phyloP scores from a whole-genome alignment of 2,329 filamentous ascomycete species.

The Stachybotrys echinatus region DNA sequence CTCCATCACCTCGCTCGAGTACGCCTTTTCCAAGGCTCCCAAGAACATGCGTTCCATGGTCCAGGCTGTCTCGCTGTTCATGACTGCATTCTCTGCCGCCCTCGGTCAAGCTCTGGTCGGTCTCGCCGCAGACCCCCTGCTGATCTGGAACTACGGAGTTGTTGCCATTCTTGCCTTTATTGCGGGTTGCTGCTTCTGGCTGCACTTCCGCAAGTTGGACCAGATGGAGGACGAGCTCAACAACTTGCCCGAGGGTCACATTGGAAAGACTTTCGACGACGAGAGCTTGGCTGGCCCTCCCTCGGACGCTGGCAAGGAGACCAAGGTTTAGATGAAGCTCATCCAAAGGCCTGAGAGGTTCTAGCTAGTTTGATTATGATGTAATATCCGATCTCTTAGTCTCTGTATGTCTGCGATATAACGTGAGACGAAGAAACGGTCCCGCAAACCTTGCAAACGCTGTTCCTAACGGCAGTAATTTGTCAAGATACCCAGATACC shows the following conservation, averaged over 20 bases:
- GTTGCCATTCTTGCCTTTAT: constrained; percentile 61
- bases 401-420: too few species aligned
- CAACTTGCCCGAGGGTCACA: constrained; percentile 36
- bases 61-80: constrained; percentile 63
- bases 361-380: too few species aligned
- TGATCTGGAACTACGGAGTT: constrained; percentile 69
- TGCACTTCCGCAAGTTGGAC: constrained; percentile 58
- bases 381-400: too few species aligned
- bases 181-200: constrained; percentile 61
- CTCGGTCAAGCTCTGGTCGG: constrained; percentile 53
- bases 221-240: constrained; percentile 63
- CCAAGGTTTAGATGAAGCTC: not conserved
- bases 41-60: constrained; percentile 72
- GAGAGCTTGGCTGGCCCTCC: constrained; percentile 5
- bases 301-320: not conserved
- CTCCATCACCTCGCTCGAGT: constrained; percentile 59
- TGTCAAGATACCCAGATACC: not conserved
- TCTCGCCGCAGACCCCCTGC: constrained; percentile 51
- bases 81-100: constrained; percentile 62
- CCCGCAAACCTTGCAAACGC: too few species aligned
- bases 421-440: too few species aligned
- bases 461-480: not conserved
- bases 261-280: constrained; percentile 16
- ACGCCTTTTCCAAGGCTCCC: constrained; percentile 71
- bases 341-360: too few species aligned